Percentiles rank a stretch among this genome's conserved stretches.
These are phyloP conservation scores for Ogataea allantospora DNA, from an alignment of 805 yeast genomes.

Conservation along the genomic window DNA sequence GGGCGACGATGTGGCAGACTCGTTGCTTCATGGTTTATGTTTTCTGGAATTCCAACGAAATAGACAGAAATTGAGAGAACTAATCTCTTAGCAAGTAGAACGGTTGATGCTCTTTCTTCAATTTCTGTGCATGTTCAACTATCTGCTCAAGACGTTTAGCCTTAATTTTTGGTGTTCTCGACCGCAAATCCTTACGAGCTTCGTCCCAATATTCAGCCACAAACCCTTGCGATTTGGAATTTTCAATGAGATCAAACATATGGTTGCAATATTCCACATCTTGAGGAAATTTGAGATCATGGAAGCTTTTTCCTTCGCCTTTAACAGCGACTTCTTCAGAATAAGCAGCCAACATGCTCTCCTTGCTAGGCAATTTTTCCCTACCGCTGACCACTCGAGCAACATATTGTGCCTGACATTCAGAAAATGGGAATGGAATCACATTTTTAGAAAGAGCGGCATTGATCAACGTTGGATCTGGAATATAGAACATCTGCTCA, in stretches of 20 bases:
- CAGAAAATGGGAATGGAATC: slow-evolving; percentile 51
- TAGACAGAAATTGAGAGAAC: slow-evolving; percentile 13
- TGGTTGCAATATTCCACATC: slow-evolving; percentile 60
- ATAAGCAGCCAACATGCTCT: slow-evolving; percentile 37
- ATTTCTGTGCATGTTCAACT: slow-evolving; percentile 28
- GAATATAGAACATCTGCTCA: slow-evolving; percentile 45
- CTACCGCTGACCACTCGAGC: slow-evolving; percentile 44
- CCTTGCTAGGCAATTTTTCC: slow-evolving; percentile 38
- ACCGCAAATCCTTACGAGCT: slow-evolving; percentile 25
- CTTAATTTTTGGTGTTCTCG: slow-evolving; percentile 28
- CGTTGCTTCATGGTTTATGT: slow-evolving; percentile 58
- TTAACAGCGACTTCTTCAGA: slow-evolving; percentile 35
- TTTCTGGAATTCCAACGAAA: slow-evolving; percentile 45
- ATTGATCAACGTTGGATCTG: slow-evolving; percentile 44
- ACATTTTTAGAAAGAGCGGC: slow-evolving; percentile 44
- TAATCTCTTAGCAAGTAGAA: slow-evolving; percentile 26
- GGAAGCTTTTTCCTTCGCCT: slow-evolving; percentile 51
- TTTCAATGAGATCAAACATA: slow-evolving; percentile 37
- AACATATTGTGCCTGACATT: slow-evolving; percentile 45
- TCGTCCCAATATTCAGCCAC: slow-evolving; percentile 33
- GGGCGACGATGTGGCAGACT: slow-evolving; percentile 66
- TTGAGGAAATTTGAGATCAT: slow-evolving; percentile 51
- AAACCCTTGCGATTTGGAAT: slow-evolving; percentile 37
- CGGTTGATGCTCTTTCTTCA: slow-evolving; percentile 26
- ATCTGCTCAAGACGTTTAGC: slow-evolving; percentile 28